A percentile compares a stretch with the other conserved stretches of the same genome.
Conservation (phyloP, 768 basidiomycete genomes). For the Termitomyces sp. region DNA sequence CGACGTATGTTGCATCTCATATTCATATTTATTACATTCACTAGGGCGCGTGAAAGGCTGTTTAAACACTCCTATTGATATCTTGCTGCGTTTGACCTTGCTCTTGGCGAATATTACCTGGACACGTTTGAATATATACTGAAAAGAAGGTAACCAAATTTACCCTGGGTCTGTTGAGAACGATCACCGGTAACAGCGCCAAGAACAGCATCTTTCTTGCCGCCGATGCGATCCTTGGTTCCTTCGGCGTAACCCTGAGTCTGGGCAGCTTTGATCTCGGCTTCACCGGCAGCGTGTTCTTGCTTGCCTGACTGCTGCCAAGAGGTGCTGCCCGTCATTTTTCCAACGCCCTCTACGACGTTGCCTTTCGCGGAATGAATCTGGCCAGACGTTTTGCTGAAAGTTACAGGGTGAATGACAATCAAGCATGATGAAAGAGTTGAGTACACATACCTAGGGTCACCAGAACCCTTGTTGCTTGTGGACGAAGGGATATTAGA, state of each 20-base stretch:
- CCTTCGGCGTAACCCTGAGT: slow-evolving; percentile 47
- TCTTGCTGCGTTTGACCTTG: slow-evolving; percentile 14
- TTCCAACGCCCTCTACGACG: slow-evolving; percentile 32
- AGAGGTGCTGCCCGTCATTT: slow-evolving; percentile 35
- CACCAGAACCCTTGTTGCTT: neutral
- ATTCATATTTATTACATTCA: too few relatives aligned
- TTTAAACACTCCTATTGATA: slow-evolving; percentile 5
- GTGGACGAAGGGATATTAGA: neutral
- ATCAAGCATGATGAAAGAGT: rapidly evolving
- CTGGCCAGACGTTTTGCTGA: slow-evolving; percentile 37
- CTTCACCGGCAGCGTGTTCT: slow-evolving; percentile 46
- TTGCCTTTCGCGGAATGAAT: slow-evolving; percentile 39
- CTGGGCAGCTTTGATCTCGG: slow-evolving; percentile 41
- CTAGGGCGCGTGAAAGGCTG: too few relatives aligned
- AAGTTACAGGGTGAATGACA: neutral
- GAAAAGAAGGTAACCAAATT: neutral
- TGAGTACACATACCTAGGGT: slow-evolving; percentile 6
- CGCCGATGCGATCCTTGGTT: slow-evolving; percentile 35
- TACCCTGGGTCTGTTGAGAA: slow-evolving; percentile 35
- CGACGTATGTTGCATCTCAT: too few relatives aligned
- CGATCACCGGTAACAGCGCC: slow-evolving; percentile 48
- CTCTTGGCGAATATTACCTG: slow-evolving; percentile 38
- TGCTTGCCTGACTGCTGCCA: slow-evolving; percentile 44
- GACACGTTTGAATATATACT: rapidly evolving
- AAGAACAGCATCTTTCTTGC: slow-evolving; percentile 41